phyloP scores from a whole-genome alignment of 495 filamentous ascomycete species.

The Hypoxylon crocopeplum region DNA sequence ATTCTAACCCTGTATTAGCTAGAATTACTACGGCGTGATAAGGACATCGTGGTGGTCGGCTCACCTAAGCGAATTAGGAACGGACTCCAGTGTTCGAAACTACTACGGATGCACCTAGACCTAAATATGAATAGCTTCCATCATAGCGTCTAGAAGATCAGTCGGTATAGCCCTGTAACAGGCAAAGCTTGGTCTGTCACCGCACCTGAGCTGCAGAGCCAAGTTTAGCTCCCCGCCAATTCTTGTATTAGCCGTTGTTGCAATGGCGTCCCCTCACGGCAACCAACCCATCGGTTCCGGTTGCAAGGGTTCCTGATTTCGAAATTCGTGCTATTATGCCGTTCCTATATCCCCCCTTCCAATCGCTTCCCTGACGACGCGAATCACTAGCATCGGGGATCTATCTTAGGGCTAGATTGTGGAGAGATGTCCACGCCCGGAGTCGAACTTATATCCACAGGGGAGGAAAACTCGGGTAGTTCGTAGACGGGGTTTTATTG shows the following conservation, averaged over 20 bases:
- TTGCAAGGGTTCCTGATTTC: slow-evolving; percentile 14
- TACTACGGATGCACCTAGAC: slow-evolving; percentile 18
- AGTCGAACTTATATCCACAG: slow-evolving; percentile 14
- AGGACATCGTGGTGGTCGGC: no score
- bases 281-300: slow-evolving; percentile 20
- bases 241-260: slow-evolving; percentile 19
- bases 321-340: slow-evolving; percentile 7
- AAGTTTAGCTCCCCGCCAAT: slow-evolving; percentile 17
- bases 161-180: slow-evolving; percentile 10
- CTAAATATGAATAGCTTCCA: slow-evolving; percentile 24
- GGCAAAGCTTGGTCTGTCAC: slow-evolving; percentile 10
- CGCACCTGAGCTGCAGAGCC: slow-evolving; percentile 6
- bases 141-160: slow-evolving; percentile 8
- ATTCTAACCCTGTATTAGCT: no score
- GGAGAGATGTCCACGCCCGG: slow-evolving; percentile 4
- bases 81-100: slow-evolving; percentile 20
- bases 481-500: neutral
- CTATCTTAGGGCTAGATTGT: slow-evolving; percentile 10
- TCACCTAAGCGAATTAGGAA: slow-evolving; percentile 8
- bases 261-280: slow-evolving; percentile 15
- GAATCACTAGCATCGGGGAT: slow-evolving; percentile 16
- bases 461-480: slow-evolving; percentile 2
- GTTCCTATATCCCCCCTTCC: slow-evolving; percentile 12
- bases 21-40: no score
- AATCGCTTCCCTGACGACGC: slow-evolving; percentile 10